These are phyloP conservation scores for Xylaria sp. DNA, from an alignment of 2,329 filamentous ascomycete species.

Conservation along the genomic window DNA sequence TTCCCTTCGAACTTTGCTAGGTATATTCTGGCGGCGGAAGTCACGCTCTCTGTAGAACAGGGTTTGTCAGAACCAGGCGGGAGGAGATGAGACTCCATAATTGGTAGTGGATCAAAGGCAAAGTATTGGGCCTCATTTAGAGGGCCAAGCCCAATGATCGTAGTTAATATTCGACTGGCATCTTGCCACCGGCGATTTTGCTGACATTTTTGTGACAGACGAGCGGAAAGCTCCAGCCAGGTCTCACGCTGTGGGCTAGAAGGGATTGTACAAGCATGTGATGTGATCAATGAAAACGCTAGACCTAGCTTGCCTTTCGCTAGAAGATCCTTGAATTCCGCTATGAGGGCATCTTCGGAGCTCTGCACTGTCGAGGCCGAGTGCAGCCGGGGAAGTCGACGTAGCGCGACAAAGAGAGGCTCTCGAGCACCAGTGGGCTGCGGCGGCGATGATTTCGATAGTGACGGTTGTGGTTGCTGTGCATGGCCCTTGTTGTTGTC, in stretches of 20 bases:
- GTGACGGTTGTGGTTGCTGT: conserved; percentile 3
- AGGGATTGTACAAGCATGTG: conserved; percentile 20
- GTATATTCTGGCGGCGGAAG: conserved; percentile 49
- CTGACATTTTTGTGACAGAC: conserved; percentile 52
- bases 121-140: conserved; percentile 52
- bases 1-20: conserved; percentile 47
- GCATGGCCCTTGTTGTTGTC: neutral
- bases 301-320: conserved; percentile 38
- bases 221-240: conserved; percentile 47
- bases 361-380: neutral
- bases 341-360: neutral
- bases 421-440: neutral
- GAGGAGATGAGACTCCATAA: conserved; percentile 49
- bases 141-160: conserved; percentile 43
- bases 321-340: conserved; percentile 20
- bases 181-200: conserved; percentile 47
- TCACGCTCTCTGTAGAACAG: conserved; percentile 33
- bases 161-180: conserved; percentile 49
- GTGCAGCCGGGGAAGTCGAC: neutral
- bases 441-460: neutral
- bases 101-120: conserved; percentile 50
- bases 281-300: conserved; percentile 42
- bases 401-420: neutral
- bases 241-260: conserved; percentile 31
- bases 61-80: conserved; percentile 28